These are phyloP conservation scores for Collybia mongolica DNA, from an alignment of 768 basidiomycete species.

Conservation along the genomic window DNA sequence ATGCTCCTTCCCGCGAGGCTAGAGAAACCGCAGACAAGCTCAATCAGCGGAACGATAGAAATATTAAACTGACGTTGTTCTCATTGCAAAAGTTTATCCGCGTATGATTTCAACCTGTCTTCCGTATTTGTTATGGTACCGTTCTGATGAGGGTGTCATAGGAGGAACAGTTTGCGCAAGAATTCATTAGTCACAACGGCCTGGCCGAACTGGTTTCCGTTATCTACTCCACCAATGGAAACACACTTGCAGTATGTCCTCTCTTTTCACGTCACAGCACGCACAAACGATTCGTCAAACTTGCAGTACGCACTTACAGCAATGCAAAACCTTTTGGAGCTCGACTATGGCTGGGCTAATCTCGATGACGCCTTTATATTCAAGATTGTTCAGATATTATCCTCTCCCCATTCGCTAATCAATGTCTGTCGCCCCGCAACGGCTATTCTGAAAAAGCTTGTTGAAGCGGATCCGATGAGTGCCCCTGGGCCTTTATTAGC, in stretches of 20 bases:
- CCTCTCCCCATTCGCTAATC: conserved; percentile 73
- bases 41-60: conserved; percentile 52
- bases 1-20: conserved; percentile 78
- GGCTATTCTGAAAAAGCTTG: conserved; percentile 84
- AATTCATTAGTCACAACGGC: conserved; percentile 75
- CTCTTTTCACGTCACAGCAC: conserved; percentile 1
- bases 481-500: conserved; percentile 57
- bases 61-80: conserved; percentile 68
- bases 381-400: conserved; percentile 74
- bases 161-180: conserved; percentile 83
- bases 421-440: conserved; percentile 93
- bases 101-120: conserved; percentile 42
- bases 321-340: conserved; percentile 87
- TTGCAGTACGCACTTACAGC: conserved; percentile 78
- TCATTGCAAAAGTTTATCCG: conserved; percentile 78
- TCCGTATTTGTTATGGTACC: background rate
- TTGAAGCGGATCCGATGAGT: conserved; percentile 78
- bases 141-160: conserved; percentile 24
- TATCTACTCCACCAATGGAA: conserved; percentile 68
- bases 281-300: background rate
- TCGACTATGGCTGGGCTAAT: conserved; percentile 79
- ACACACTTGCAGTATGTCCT: conserved; percentile 74
- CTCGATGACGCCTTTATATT: conserved; percentile 73
- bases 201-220: conserved; percentile 68
- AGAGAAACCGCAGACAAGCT: conserved; percentile 75